Conservation (phyloP, 495 filamentous ascomycete species). For the Penicillium macrosclerotiorum region DNA sequence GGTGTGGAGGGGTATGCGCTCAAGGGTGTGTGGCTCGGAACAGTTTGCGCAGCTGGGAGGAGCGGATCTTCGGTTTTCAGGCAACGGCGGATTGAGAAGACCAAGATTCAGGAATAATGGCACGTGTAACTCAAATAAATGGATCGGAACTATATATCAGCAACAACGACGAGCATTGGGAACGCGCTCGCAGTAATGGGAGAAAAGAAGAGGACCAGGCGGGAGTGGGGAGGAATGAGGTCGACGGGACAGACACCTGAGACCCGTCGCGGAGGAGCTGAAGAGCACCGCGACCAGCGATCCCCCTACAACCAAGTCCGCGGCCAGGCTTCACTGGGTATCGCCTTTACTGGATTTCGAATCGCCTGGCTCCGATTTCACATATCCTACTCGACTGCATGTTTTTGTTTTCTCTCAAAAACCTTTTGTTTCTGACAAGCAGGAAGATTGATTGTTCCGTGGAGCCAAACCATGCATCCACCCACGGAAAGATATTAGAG, state of each 20-base stretch:
- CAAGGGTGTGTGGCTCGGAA: conserved; percentile 6
- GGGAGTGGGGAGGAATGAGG: conserved; percentile 20
- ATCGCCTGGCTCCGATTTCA: no score
- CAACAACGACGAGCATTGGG: background rate
- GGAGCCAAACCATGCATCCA: no score
- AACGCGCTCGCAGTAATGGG: conserved; percentile 1
- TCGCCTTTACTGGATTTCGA: no score
- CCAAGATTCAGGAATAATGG: background rate
- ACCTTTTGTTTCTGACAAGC: no score
- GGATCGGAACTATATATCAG: background rate
- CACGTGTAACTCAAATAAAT: background rate
- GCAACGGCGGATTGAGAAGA: conserved; percentile 1
- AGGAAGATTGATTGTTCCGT: no score
- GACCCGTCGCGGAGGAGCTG: conserved; percentile 1
- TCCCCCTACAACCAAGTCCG: background rate
- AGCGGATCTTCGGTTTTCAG: background rate
- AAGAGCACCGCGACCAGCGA: background rate
- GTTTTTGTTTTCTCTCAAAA: background rate
- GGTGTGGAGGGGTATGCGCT: conserved; percentile 4
- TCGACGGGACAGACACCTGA: conserved; percentile 10
- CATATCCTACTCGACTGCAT: no score
- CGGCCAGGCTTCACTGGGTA: no score
- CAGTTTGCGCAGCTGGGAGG: conserved; percentile 7
- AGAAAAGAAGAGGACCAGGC: conserved; percentile 9
- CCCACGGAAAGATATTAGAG: no score